Evolutionary conservation across 192 early-diverging fungal genomes (phyloP).

Genomic region (Coemansia sp.): DNA sequence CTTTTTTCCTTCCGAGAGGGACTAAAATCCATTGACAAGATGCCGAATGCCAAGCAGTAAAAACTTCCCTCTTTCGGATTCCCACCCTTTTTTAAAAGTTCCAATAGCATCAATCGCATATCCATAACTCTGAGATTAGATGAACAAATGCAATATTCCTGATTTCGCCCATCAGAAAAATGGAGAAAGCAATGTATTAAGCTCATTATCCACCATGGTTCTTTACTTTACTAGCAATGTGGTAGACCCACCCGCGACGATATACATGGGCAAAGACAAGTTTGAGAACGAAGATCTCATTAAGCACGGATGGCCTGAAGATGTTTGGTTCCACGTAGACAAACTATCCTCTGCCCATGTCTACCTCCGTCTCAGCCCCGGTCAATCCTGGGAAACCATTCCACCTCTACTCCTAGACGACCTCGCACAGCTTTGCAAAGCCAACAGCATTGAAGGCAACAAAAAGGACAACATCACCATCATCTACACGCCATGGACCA

Average conservation of each 20-base stretch:
- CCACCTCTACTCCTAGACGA: slow-evolving; percentile 73
- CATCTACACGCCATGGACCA: slow-evolving; percentile 90
- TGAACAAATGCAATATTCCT: neutral
- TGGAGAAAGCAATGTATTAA: no score
- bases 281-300: slow-evolving; percentile 97
- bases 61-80: no score
- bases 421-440: slow-evolving; percentile 92
- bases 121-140: neutral
- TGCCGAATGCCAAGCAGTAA: neutral
- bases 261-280: slow-evolving; percentile 99
- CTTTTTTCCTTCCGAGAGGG: neutral
- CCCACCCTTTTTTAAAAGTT: no score
- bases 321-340: slow-evolving; percentile 96
- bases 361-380: slow-evolving; percentile 75
- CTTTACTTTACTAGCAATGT: slow-evolving; percentile 69
- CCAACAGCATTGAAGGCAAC: slow-evolving; percentile 96
- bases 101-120: no score
- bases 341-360: slow-evolving; percentile 98
- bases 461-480: slow-evolving; percentile 90
- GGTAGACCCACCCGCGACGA: slow-evolving; percentile 67
- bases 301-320: slow-evolving; percentile 91
- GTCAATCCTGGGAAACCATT: slow-evolving; percentile 80
- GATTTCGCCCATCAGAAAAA: neutral
- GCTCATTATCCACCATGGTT: slow-evolving; percentile 55
- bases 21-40: neutral